Conservation (phyloP, 805 yeast genomes). For the Kregervanrija pseudodelftensis region DNA sequence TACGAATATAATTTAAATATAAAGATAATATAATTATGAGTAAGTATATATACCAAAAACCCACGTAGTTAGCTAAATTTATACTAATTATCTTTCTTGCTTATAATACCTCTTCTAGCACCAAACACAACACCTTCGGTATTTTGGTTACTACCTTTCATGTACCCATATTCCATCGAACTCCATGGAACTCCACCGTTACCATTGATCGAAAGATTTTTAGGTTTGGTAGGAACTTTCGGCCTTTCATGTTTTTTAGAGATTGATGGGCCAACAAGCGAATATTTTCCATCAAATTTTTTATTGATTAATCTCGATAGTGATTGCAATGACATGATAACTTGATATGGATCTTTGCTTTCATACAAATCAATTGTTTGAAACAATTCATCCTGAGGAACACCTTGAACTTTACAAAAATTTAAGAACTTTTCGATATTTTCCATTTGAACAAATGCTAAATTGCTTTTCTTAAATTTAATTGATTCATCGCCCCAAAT, state of each 20-base stretch:
- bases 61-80: background rate
- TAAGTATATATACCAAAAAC: background rate
- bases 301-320: conserved; percentile 62
- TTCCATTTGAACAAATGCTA: conserved; percentile 84
- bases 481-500: conserved; percentile 32
- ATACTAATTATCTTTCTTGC: conserved; percentile 6
- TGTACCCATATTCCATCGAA: conserved; percentile 51
- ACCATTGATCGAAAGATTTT: conserved; percentile 26
- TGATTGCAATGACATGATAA: conserved; percentile 65
- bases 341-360: conserved; percentile 68
- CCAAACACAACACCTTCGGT: conserved; percentile 51
- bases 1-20: background rate
- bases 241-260: conserved; percentile 42
- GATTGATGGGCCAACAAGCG: conserved; percentile 54
- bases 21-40: conserved; percentile 2
- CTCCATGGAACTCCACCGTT: conserved; percentile 41
- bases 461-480: conserved; percentile 50
- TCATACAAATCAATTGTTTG: conserved; percentile 75
- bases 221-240: conserved; percentile 49
- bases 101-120: conserved; percentile 38
- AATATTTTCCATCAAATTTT: conserved; percentile 38
- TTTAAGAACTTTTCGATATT: conserved; percentile 66
- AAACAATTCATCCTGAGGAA: conserved; percentile 76
- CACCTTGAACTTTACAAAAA: conserved; percentile 56
- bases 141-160: conserved; percentile 49